Base-by-base conservation (phyloP, 768 basidiomycete species). In the Leccinum incarnatum region DNA sequence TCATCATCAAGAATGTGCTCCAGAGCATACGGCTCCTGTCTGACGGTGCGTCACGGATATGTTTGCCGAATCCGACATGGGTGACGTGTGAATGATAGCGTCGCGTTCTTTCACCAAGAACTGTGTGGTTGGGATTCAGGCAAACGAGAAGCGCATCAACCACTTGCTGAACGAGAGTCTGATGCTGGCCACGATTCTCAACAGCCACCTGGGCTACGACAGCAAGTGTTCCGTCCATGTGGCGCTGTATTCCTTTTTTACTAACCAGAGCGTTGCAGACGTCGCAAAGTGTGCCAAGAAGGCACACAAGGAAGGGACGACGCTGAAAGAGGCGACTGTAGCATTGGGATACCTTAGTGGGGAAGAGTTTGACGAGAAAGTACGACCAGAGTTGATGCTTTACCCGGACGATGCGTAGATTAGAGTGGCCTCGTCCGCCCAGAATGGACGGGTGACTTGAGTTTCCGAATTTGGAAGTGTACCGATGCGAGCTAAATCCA, bases 271-370 rank as follows among this genome's bases (percentile, higher is more conserved):
- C 17, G 46, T 60, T 45, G 46, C 70, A 98, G 95, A 97, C 76
- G 97, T 98, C 52, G 97, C 97, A 52, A 95, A 92, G 77, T 93
- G 91, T 69, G 97, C 97, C 29, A 99, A 99, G 84, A 98, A 98
- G 75, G 97, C 97, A n/a, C 97, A 98, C 81, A 93, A 90, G 74
- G 95, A 99, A 76, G 97, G 97, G 27, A 91, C 88, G 51, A 98
- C 97, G 59, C 71, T 98, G 74, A 98, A 96, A 80, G 90, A 94
- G 76, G 94, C 97, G 45, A 94, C 95, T 11, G 88, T 98, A 49
- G 75, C 86, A 19, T 83, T 98, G 36, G 93, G 93, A 51, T 87
- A 91, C 74, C 73, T 98, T 67, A 89, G 89, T 1, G 79, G 86
- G 0, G 93, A 96, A 71, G 93, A 95, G 73, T 99, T 98, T 75